Percentiles rank a stretch among this genome's conserved stretches.
Conservation (phyloP, 176 grass and related monocot species). For the Raddia distichophylla region DNA sequence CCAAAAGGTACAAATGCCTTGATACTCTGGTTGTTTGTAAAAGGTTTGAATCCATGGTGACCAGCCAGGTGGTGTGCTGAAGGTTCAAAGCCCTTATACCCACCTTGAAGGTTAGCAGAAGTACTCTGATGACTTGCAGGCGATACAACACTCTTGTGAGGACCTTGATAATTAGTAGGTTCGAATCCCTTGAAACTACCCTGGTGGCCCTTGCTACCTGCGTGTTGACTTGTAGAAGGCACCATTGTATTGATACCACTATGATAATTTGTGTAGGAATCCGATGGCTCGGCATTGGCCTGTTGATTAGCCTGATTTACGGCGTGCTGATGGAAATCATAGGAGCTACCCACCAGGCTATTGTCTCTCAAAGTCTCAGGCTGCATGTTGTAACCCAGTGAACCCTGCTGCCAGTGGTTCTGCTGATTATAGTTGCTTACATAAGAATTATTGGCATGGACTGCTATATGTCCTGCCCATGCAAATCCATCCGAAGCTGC, state of each 20-base stretch:
- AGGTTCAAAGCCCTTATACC: constrained; percentile 19
- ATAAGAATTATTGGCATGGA: constrained; percentile 19
- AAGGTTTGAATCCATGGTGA: constrained; percentile 39
- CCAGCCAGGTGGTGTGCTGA: constrained; percentile 24
- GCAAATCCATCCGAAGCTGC: constrained; percentile 32
- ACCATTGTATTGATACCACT: constrained; percentile 25
- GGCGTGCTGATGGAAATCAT: constrained; percentile 33
- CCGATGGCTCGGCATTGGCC: constrained; percentile 9
- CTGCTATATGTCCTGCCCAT: constrained; percentile 24
- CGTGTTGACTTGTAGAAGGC: constrained; percentile 41
- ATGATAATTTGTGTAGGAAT: constrained; percentile 16
- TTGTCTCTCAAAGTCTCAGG: constrained; percentile 35
- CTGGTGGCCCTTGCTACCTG: constrained; percentile 12
- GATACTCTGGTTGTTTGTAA: constrained; percentile 27
- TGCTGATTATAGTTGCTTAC: constrained; percentile 31
- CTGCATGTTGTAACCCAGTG: constrained; percentile 41
- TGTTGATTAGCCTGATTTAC: constrained; percentile 34
- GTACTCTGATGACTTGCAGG: constrained; percentile 26
- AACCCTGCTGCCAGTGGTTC: constrained; percentile 40
- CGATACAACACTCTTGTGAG: constrained; percentile 38
- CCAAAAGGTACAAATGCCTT: constrained; percentile 37
- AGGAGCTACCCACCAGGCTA: constrained; percentile 44
- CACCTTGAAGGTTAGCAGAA: constrained; percentile 17
- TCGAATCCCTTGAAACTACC: constrained; percentile 33
- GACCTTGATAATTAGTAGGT: constrained; percentile 21